Conservation (phyloP, 2,329 filamentous ascomycete species). For the Rutstroemia sydowiana region DNA sequence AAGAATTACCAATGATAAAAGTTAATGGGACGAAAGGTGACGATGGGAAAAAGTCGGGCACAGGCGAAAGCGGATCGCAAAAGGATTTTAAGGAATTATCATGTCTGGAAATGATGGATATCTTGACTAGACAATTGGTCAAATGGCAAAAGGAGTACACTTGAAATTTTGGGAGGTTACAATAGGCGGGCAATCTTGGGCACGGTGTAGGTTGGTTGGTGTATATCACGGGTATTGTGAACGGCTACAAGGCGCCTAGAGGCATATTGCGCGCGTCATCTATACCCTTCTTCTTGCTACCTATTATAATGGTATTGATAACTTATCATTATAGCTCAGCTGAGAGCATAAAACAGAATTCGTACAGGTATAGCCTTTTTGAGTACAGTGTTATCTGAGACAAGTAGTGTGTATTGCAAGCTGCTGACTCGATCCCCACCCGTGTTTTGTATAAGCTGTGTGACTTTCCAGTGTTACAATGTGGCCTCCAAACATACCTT, state of each 20-base stretch:
- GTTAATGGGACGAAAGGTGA: conserved; percentile 31
- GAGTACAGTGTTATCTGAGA: no score
- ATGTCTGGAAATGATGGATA: conserved; percentile 34
- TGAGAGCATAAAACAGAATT: no score
- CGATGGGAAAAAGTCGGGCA: conserved; percentile 29
- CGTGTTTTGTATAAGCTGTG: no score
- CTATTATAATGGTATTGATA: conserved; percentile 7
- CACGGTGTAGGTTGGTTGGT: background rate
- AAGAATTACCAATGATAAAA: conserved; percentile 30
- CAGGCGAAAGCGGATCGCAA: conserved; percentile 17
- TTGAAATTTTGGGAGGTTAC: conserved; percentile 10
- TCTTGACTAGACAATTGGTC: conserved; percentile 33
- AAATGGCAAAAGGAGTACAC: conserved; percentile 32
- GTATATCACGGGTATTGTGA: conserved; percentile 8
- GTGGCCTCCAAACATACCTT: no score
- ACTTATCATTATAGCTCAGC: background rate
- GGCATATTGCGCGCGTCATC: conserved; percentile 4
- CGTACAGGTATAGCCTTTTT: no score
- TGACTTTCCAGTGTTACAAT: no score
- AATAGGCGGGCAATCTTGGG: background rate
- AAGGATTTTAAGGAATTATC: conserved; percentile 67
- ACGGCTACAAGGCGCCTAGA: conserved; percentile 7
- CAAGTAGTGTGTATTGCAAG: no score
- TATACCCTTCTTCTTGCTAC: conserved; percentile 10
- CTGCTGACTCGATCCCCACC: no score